Evolutionary conservation across 2,329 filamentous ascomycete genomes (phyloP).

Genomic region (Acrocalymma vagum): DNA sequence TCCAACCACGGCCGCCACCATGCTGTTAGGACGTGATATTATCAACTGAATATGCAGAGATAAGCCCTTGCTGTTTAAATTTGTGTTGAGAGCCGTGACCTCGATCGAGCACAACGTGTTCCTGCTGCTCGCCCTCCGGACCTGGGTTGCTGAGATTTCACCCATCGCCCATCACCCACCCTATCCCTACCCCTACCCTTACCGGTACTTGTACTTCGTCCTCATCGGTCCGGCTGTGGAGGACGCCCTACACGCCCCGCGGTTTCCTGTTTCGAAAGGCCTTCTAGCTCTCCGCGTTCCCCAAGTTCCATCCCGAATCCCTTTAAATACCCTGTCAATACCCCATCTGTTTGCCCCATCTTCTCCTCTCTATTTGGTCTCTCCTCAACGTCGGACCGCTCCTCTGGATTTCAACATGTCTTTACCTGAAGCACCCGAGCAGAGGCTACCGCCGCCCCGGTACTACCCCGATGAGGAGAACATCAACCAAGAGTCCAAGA

Average conservation of each 20-base stretch:
- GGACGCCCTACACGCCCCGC: no score
- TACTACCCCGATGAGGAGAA: conserved; percentile 30
- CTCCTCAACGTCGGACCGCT: conserved; percentile 10
- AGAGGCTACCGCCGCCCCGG: conserved; percentile 25
- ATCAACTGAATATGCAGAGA: conserved; percentile 21
- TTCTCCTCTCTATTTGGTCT: conserved; percentile 2
- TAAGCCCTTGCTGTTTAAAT: conserved; percentile 23
- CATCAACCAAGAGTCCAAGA: conserved; percentile 36
- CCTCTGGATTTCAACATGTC: conserved; percentile 1
- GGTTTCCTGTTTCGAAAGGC: no score
- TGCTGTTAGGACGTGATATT: conserved; percentile 27
- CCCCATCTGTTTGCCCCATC: conserved; percentile 3
- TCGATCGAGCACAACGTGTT: no score
- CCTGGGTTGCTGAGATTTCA: no score
- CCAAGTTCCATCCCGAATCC: not conserved
- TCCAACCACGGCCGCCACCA: no score
- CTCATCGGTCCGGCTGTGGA: no score
- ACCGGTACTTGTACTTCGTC: no score
- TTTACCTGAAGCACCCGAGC: not conserved
- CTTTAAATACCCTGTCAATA: conserved; percentile 2
- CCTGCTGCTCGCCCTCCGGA: no score
- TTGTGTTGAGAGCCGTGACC: no score
- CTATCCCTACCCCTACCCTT: no score
- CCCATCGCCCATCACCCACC: no score
- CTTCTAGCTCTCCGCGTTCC: no score